Conservation (phyloP, 2,329 filamentous ascomycete species). For the Cordyceps militaris region DNA sequence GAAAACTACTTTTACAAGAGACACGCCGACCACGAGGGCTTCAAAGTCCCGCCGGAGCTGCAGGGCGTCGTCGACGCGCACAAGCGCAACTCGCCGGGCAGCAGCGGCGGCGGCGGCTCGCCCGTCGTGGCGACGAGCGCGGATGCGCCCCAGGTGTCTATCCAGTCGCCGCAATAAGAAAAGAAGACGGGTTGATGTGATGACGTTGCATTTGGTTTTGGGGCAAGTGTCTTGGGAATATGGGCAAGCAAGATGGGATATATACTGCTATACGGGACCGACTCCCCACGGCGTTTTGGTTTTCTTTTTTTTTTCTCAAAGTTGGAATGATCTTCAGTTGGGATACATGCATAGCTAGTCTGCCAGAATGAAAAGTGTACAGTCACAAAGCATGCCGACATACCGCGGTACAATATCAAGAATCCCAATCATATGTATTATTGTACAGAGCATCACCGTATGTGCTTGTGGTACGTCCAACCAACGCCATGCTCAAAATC, state of each 20-base stretch:
- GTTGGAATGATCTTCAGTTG: background rate
- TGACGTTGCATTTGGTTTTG: constrained; percentile 13
- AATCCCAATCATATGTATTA: background rate
- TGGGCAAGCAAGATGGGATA: constrained; percentile 14
- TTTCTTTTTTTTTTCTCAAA: background rate
- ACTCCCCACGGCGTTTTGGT: constrained; percentile 20
- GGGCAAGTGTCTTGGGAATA: constrained; percentile 3
- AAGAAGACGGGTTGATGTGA: background rate
- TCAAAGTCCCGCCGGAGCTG: constrained; percentile 57
- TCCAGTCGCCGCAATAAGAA: constrained; percentile 10
- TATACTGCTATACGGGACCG: constrained; percentile 15
- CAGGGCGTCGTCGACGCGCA: constrained; percentile 52
- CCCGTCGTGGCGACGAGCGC: constrained; percentile 19
- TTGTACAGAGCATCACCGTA: too few species aligned
- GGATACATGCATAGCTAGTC: background rate
- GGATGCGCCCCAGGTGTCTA: constrained; percentile 1
- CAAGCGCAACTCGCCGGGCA: constrained; percentile 36
- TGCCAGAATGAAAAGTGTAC: constrained; percentile 2
- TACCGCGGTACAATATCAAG: background rate
- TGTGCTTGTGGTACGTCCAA: background rate
- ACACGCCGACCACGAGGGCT: constrained; percentile 81
- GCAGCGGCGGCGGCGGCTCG: constrained; percentile 18
- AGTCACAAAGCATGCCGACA: background rate
- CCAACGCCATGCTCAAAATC: background rate
- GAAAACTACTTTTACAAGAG: constrained; percentile 80